phyloP scores from a whole-genome alignment of 148 eudicot species.

The Mesembryanthemum crystallinum region DNA sequence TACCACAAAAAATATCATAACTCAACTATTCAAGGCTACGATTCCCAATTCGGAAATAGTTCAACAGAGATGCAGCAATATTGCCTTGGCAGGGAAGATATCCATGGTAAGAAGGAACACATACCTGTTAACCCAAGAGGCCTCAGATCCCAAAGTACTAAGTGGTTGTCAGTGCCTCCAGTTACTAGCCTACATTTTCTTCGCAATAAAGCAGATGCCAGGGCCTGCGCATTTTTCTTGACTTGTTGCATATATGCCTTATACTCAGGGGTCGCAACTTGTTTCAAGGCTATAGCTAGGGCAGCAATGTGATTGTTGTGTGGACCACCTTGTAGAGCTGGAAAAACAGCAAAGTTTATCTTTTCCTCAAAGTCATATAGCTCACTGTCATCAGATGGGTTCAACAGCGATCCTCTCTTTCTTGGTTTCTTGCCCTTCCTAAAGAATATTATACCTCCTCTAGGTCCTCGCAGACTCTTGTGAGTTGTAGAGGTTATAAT shows the following conservation, averaged over 20 bases:
- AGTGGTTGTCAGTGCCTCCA: constrained; percentile 99
- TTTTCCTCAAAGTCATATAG: constrained; percentile 87
- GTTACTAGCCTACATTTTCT: constrained; percentile 78
- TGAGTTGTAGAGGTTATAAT: constrained; percentile 94
- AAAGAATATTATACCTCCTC: constrained; percentile 93
- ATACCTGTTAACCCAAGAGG: constrained; percentile 76
- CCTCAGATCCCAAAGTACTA: constrained; percentile 93
- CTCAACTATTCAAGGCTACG: not conserved
- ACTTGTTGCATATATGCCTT: constrained; percentile 91
- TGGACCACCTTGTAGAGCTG: constrained; percentile 96
- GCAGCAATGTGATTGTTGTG: constrained; percentile 97
- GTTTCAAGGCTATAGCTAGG: constrained; percentile 92
- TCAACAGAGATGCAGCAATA: not conserved
- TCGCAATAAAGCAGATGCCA: constrained; percentile 62
- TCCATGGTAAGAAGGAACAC: not conserved
- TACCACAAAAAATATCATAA: not conserved
- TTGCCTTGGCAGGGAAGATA: not conserved
- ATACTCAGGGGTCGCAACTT: constrained; percentile 79
- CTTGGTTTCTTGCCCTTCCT: constrained; percentile 76
- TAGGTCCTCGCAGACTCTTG: constrained; percentile 94
- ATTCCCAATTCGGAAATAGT: not conserved
- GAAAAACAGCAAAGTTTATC: constrained; percentile 93
- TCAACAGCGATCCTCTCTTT: constrained; percentile 58
- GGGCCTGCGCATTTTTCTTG: constrained; percentile 79
- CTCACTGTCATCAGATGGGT: constrained; percentile 65